A percentile compares a stretch with the other conserved stretches of the same genome.
These are phyloP conservation scores for Penicillium sp. DNA, from an alignment of 2,329 filamentous ascomycete species.

Conservation along the genomic window DNA sequence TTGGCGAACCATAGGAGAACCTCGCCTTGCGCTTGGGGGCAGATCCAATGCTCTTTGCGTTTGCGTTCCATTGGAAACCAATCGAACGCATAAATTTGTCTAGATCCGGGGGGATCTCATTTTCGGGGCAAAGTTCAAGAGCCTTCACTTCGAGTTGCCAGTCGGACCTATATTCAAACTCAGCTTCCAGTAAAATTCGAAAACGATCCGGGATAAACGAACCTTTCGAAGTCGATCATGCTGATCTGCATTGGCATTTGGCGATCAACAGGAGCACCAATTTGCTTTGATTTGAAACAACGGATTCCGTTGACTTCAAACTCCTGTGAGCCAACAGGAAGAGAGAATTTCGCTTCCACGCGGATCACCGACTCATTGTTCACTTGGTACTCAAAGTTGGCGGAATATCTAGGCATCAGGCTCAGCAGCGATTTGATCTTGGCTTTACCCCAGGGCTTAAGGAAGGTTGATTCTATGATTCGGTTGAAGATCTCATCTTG, in stretches of 20 bases:
- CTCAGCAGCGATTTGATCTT: slow-evolving; percentile 19
- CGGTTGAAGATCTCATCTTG: slow-evolving; percentile 27
- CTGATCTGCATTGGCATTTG: slow-evolving; percentile 33
- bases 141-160: slow-evolving; percentile 42
- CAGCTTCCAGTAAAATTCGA: neutral
- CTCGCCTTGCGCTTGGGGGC: slow-evolving; percentile 28
- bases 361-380: slow-evolving; percentile 30
- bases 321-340: slow-evolving; percentile 25
- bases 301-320: slow-evolving; percentile 33
- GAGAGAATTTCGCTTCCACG: slow-evolving; percentile 37
- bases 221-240: slow-evolving; percentile 39
- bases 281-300: slow-evolving; percentile 33
- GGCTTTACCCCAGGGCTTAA: slow-evolving; percentile 23
- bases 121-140: slow-evolving; percentile 33
- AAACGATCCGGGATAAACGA: slow-evolving; percentile 2
- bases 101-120: slow-evolving; percentile 7
- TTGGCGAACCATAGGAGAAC: slow-evolving; percentile 24
- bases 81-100: slow-evolving; percentile 3
- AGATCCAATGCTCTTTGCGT: slow-evolving; percentile 20
- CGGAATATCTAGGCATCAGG: slow-evolving; percentile 34
- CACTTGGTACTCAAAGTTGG: slow-evolving; percentile 41
- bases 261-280: slow-evolving; percentile 18
- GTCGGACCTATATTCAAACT: slow-evolving; percentile 30
- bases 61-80: slow-evolving; percentile 1
- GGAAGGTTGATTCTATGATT: slow-evolving; percentile 28